These are phyloP conservation scores for Podaxis sp. DNA, from an alignment of 768 basidiomycete genomes.

Conservation along the genomic window DNA sequence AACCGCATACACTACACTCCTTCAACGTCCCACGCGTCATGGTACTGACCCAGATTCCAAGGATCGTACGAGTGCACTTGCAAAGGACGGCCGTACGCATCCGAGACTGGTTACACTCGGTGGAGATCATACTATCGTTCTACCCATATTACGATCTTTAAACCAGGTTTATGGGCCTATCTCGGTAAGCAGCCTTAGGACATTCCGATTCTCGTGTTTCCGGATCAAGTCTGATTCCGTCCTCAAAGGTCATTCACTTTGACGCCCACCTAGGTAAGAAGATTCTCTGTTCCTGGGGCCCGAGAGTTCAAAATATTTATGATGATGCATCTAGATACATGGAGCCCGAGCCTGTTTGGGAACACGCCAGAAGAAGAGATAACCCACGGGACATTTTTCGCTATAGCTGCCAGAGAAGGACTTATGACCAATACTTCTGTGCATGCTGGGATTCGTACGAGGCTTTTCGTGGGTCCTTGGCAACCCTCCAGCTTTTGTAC, in stretches of 20 bases:
- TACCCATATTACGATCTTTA: constrained; percentile 65
- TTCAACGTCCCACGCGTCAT: neutral
- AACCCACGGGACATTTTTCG: constrained; percentile 91
- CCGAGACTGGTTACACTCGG: constrained; percentile 83
- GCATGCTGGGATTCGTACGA: constrained; percentile 85
- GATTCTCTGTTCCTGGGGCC: constrained; percentile 10
- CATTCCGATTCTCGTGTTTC: neutral
- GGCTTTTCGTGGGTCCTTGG: constrained; percentile 41
- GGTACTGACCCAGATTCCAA: neutral
- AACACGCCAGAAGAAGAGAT: constrained; percentile 73
- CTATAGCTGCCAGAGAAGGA: constrained; percentile 84
- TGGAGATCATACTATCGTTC: constrained; percentile 83
- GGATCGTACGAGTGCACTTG: neutral
- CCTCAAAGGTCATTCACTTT: constrained; percentile 70
- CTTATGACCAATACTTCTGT: constrained; percentile 50
- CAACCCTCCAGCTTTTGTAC: neutral
- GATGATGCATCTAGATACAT: constrained; percentile 50
- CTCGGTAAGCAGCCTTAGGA: constrained; percentile 35
- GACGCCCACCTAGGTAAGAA: constrained; percentile 66
- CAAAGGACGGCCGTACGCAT: constrained; percentile 56
- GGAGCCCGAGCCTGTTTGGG: constrained; percentile 75
- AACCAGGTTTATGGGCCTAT: constrained; percentile 77
- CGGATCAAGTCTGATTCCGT: neutral
- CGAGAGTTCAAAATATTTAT: constrained; percentile 10
- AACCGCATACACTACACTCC: constrained; percentile 53